Conservation (phyloP, 2,329 filamentous ascomycete genomes). For the Thielaviopsis musarum region DNA sequence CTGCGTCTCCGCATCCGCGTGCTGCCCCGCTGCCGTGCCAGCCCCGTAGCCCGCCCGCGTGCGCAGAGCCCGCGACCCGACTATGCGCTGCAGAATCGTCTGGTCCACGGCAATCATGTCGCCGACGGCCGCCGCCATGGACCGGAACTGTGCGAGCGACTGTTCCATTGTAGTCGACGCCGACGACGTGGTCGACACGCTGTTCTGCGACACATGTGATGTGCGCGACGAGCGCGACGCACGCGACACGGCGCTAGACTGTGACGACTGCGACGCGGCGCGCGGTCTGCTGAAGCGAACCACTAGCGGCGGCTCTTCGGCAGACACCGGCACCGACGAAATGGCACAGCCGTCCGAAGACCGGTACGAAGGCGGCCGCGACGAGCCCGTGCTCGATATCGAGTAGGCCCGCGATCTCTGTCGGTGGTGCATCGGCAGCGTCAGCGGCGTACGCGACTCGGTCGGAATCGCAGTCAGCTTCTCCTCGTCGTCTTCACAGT, state of each 20-base stretch:
- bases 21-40: not conserved
- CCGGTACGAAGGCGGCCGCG: slow-evolving; percentile 7
- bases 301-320: not conserved
- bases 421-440: not conserved
- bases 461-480: not conserved
- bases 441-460: not conserved
- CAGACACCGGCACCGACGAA: not conserved
- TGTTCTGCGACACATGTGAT: slow-evolving; percentile 1
- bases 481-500: slow-evolving; percentile 1
- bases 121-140: slow-evolving; percentile 28
- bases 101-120: slow-evolving; percentile 30
- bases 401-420: not conserved
- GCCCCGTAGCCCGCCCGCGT: slow-evolving; percentile 1
- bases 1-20: not conserved
- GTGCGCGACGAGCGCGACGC: not conserved
- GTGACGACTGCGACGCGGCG: slow-evolving; percentile 3
- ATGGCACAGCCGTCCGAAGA: not conserved
- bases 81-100: slow-evolving; percentile 15
- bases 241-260: not conserved
- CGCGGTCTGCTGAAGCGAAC: not conserved
- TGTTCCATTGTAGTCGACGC: slow-evolving; percentile 27
- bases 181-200: slow-evolving; percentile 1
- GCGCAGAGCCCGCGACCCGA: slow-evolving; percentile 1
- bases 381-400: not conserved
- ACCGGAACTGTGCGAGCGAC: slow-evolving; percentile 31